phyloP scores from a whole-genome alignment of 495 filamentous ascomycete species.

The Xylaria longipes region DNA sequence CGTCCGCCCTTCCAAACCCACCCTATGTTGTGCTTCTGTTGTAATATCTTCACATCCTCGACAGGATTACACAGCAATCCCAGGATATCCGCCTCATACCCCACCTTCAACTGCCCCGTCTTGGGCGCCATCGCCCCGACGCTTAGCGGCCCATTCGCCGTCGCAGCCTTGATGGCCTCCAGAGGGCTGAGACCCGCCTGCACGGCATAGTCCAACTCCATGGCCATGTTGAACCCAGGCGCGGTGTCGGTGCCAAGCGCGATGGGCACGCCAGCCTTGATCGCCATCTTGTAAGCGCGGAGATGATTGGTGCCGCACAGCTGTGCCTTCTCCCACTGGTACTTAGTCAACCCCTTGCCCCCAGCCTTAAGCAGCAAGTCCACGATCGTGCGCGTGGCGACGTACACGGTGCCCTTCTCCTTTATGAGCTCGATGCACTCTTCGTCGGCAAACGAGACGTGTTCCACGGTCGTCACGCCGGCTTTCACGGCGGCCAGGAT shows the following conservation, averaged over 20 bases:
- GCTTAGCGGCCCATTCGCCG: constrained; percentile 55
- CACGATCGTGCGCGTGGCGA: constrained; percentile 53
- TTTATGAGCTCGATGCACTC: constrained; percentile 56
- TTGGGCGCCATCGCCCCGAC: constrained; percentile 52
- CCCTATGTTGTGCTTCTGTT: constrained; percentile 48
- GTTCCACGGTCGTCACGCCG: constrained; percentile 56
- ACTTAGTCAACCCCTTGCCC: constrained; percentile 38
- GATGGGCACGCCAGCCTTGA: constrained; percentile 43
- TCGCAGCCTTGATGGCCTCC: constrained; percentile 61
- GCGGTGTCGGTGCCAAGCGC: constrained; percentile 55
- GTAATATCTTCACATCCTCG: constrained; percentile 52
- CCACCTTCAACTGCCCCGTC: constrained; percentile 55
- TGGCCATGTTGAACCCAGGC: constrained; percentile 53
- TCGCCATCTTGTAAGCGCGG: constrained; percentile 52
- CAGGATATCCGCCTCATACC: constrained; percentile 58
- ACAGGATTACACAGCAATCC: constrained; percentile 53
- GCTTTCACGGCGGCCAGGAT: constrained; percentile 56
- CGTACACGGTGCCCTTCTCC: constrained; percentile 50
- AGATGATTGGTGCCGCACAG: constrained; percentile 43
- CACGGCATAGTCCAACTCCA: constrained; percentile 57
- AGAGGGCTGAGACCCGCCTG: constrained; percentile 57
- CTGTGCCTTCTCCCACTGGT: constrained; percentile 51
- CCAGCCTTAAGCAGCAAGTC: constrained; percentile 42
- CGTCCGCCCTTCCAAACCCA: constrained; percentile 57
- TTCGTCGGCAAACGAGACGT: constrained; percentile 52